A percentile compares a stretch with the other conserved stretches of the same genome.
phyloP scores from a whole-genome alignment of 192 early-diverging fungal species.

The Oehlia diaphana region DNA sequence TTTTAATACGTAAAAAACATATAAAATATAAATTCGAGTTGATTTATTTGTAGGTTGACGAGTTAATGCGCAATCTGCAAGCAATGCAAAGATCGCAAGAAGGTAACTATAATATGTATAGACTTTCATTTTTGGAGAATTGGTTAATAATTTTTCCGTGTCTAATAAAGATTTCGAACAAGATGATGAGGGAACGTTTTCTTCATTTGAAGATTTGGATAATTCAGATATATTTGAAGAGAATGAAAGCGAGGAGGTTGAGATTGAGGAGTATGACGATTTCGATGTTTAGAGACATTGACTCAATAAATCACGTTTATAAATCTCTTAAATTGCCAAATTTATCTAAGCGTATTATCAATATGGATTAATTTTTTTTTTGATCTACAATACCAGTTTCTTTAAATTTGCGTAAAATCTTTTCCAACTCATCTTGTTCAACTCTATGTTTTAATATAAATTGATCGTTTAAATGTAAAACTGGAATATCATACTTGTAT shows the following conservation, averaged over 20 bases:
- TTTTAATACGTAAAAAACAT: too few species aligned
- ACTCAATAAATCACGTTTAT: too few species aligned
- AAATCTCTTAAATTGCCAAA: too few species aligned
- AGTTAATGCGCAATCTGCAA: slow-evolving; percentile 16
- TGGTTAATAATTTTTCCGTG: too few species aligned
- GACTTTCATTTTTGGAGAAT: background rate
- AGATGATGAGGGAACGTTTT: slow-evolving; percentile 7
- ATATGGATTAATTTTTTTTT: too few species aligned
- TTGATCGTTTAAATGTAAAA: slow-evolving; percentile 43
- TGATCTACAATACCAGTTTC: slow-evolving; percentile 26
- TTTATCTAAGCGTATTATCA: too few species aligned
- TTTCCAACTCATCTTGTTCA: slow-evolving; percentile 35
- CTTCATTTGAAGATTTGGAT: slow-evolving; percentile 9
- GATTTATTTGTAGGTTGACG: background rate
- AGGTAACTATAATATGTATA: background rate
- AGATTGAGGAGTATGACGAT: slow-evolving; percentile 14
- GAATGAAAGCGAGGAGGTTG: slow-evolving; percentile 7
- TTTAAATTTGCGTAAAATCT: slow-evolving; percentile 33
- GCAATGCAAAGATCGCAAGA: background rate
- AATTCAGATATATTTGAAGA: slow-evolving; percentile 22
- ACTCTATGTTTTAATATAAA: slow-evolving; percentile 43
- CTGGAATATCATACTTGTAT: slow-evolving; percentile 48
- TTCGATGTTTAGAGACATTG: background rate
- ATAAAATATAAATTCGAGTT: background rate
- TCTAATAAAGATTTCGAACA: background rate